Base-by-base conservation (phyloP, 805 yeast species). In the Nematodospora valgi region DNA sequence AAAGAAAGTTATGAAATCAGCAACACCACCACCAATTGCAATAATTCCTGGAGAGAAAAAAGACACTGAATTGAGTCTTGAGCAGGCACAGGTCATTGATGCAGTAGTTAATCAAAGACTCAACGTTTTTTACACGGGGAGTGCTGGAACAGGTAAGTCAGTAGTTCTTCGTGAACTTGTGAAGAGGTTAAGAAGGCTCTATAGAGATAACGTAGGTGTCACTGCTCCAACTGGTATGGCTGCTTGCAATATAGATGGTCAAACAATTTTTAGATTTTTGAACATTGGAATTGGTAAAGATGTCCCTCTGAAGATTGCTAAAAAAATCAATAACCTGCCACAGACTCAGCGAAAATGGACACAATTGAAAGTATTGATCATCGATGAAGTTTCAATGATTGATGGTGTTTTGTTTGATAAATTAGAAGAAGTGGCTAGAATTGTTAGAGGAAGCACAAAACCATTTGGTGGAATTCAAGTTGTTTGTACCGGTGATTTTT, bases 191-290 rank as follows among this genome's bases (percentile, higher is more conserved):
- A 58, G 59, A 13, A 41, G 47, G 1, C 62, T 70, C 28, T 69
- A 76, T 52, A 65, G 70, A 1, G 37, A 46, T 9, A 51, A 56
- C 2, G 86, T 93, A 3, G 96, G 94, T 0, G 78, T 93, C 4
- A 87, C 98, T 0, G 98, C 98, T 0, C 85, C 96, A 0, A 93
- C 98, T 0, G 98, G 98, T 1, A 64, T 93, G 42, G 98, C 98
- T 0, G 98, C 97, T 0, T 82, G 87, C 27, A 87, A 88, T 49
- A 84, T 93, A 47, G 95, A 94, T 2, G 98, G 98, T 16, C 76
- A 74, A 20, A 93, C 98, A 0, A 67, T 93, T 19, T 95, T 91
- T 56, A 71, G 84, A 49, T 87, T 81, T 62, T 76, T 95, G 0
- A 94, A 95, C 1, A 75, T 88, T 35, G 98, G 98, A 0, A 57